Evolutionary conservation across 177 flowering plant genomes (phyloP).

Genomic region (Vitis hybrid): DNA sequence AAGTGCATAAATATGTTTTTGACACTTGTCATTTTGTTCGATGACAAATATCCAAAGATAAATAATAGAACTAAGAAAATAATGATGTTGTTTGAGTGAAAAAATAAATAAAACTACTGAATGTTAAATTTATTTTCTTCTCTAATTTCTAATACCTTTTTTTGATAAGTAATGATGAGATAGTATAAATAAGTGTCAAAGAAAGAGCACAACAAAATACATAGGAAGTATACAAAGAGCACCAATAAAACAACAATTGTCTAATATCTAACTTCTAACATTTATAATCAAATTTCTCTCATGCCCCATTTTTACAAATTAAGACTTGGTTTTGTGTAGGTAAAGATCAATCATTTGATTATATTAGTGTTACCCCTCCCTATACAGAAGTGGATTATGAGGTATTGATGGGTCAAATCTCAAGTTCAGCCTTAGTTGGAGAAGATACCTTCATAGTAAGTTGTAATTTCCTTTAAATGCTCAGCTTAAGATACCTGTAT

Average conservation of each 20-base stretch:
- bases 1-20: background rate
- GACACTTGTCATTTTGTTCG: background rate
- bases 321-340: slow-evolving; percentile 30
- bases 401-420: slow-evolving; percentile 73
- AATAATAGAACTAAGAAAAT: background rate
- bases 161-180: too few relatives aligned
- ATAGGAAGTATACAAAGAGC: too few relatives aligned
- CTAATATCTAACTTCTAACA: background rate
- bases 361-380: slow-evolving; percentile 94
- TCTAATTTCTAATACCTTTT: too few relatives aligned
- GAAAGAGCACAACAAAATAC: too few relatives aligned
- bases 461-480: slow-evolving; percentile 2
- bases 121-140: too few relatives aligned
- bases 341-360: slow-evolving; percentile 60
- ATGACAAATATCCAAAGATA: background rate
- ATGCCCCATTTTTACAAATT: background rate
- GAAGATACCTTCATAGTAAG: slow-evolving; percentile 86
- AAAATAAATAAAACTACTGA: too few relatives aligned
- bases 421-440: slow-evolving; percentile 69
- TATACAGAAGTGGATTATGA: slow-evolving; percentile 77
- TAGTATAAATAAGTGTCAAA: too few relatives aligned
- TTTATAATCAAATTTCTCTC: background rate
- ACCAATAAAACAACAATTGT: too few relatives aligned
- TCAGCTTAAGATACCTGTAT: slow-evolving; percentile 39
- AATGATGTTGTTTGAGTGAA: too few relatives aligned